phyloP scores from a whole-genome alignment of 2,329 filamentous ascomycete genomes.

The Chaetothyriales sp. region DNA sequence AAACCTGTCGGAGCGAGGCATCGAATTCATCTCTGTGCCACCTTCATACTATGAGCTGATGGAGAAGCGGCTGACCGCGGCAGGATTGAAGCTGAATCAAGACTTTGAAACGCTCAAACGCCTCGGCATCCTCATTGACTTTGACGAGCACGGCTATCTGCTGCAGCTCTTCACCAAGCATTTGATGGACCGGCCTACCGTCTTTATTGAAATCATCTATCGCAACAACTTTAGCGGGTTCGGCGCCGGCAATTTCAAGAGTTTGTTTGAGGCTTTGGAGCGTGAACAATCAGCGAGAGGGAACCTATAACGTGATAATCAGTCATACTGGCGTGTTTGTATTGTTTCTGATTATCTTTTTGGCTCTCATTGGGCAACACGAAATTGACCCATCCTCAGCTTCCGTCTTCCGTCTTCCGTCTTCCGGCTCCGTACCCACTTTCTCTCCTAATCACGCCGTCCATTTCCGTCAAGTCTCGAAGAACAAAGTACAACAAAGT shows the following conservation, averaged over 20 bases:
- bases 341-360: too few relatives aligned
- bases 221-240: slow-evolving; percentile 81
- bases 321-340: too few relatives aligned
- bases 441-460: neutral
- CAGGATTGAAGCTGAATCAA: slow-evolving; percentile 50
- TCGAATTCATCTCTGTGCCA: slow-evolving; percentile 85
- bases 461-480: too few relatives aligned
- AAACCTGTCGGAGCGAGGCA: slow-evolving; percentile 67
- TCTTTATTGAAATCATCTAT: slow-evolving; percentile 95
- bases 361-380: too few relatives aligned
- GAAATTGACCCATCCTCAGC: too few relatives aligned
- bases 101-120: slow-evolving; percentile 61
- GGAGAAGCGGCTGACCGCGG: slow-evolving; percentile 52
- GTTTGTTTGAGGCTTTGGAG: slow-evolving; percentile 87
- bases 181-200: slow-evolving; percentile 82
- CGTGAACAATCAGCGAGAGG: slow-evolving; percentile 75
- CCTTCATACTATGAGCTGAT: slow-evolving; percentile 73
- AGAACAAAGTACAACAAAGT: too few relatives aligned
- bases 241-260: slow-evolving; percentile 91
- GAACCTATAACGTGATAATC: slow-evolving; percentile 44
- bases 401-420: neutral
- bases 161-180: slow-evolving; percentile 67
- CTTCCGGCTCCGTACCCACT: neutral
- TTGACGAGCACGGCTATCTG: slow-evolving; percentile 81
- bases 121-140: slow-evolving; percentile 84